These are phyloP conservation scores for Bathelium albidoporum DNA, from an alignment of 495 filamentous ascomycete species.

Conservation along the genomic window DNA sequence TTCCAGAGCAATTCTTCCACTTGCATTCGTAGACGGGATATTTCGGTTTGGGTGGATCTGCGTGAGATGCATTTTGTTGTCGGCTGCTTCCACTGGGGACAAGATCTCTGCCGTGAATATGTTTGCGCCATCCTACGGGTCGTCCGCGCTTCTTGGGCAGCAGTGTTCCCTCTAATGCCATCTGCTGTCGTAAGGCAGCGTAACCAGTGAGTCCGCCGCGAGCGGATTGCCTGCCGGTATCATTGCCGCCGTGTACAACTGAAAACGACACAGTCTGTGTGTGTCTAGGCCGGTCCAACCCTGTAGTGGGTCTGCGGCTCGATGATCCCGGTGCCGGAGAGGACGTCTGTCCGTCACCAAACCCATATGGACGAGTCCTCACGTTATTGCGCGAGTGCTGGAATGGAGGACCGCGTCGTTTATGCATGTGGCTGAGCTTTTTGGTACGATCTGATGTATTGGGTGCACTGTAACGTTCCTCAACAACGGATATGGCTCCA, in stretches of 20 bases:
- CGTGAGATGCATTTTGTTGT: background rate
- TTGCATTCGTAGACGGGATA: conserved; percentile 47
- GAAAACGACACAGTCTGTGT: background rate
- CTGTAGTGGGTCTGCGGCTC: background rate
- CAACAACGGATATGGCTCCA: background rate
- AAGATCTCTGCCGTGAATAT: conserved; percentile 22
- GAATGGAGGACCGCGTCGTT: conserved; percentile 8
- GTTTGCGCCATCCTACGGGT: conserved; percentile 33
- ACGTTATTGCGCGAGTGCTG: background rate
- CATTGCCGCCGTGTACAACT: background rate
- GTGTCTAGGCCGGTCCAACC: background rate
- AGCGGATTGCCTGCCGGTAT: background rate
- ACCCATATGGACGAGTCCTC: background rate
- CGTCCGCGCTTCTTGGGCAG: conserved; percentile 32
- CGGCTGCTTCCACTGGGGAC: conserved; percentile 1
- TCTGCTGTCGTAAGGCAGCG: conserved; percentile 20
- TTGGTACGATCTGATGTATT: background rate
- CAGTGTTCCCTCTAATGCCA: conserved; percentile 19
- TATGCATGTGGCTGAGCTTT: background rate
- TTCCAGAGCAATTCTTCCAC: conserved; percentile 55
- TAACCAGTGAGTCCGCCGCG: conserved; percentile 20
- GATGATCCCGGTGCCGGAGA: background rate
- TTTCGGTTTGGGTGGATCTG: conserved; percentile 8
- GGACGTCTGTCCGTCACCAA: background rate
- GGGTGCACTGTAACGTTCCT: background rate